Percentiles rank a stretch among this genome's conserved stretches.
Evolutionary conservation across 75 land plant species (phyloP).

Genomic region (Ceratopteris richardii): DNA sequence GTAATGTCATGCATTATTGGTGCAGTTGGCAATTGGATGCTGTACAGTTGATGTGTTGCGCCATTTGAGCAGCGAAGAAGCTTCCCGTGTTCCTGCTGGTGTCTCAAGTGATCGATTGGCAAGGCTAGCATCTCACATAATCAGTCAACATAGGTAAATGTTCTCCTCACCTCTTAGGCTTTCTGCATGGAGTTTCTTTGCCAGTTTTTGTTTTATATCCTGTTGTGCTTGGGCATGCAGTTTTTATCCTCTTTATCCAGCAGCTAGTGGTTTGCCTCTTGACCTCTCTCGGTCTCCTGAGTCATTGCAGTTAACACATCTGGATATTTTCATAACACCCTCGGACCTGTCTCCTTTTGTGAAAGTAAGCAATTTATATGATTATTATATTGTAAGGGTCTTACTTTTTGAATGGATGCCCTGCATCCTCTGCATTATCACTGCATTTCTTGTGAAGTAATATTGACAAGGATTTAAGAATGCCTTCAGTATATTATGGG

Average conservation of each 20-base stretch:
- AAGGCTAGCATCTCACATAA: conserved; percentile 64
- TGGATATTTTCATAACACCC: conserved; percentile 72
- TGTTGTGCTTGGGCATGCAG: conserved; percentile 25
- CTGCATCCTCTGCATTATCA: no score
- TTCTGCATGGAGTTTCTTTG: background rate
- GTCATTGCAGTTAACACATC: conserved; percentile 49
- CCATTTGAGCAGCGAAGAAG: conserved; percentile 85
- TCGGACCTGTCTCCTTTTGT: conserved; percentile 83
- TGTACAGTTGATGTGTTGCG: conserved; percentile 71
- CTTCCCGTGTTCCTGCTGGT: conserved; percentile 47
- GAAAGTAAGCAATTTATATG: conserved; percentile 40
- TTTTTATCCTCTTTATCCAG: conserved; percentile 89
- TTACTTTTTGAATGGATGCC: no score
- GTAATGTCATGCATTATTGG: no score
- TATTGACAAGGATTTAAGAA: no score
- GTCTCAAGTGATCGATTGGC: conserved; percentile 51
- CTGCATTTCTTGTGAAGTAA: no score
- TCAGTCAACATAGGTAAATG: conserved; percentile 62
- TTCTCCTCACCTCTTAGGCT: conserved; percentile 2
- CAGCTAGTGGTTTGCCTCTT: conserved; percentile 56
- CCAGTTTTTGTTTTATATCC: background rate
- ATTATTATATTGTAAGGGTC: background rate
- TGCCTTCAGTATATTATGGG: no score
- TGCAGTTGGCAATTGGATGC: conserved; percentile 68
- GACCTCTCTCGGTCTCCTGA: conserved; percentile 71